phyloP scores from a whole-genome alignment of 495 filamentous ascomycete genomes.

The Hyaloscypha hepaticicola region DNA sequence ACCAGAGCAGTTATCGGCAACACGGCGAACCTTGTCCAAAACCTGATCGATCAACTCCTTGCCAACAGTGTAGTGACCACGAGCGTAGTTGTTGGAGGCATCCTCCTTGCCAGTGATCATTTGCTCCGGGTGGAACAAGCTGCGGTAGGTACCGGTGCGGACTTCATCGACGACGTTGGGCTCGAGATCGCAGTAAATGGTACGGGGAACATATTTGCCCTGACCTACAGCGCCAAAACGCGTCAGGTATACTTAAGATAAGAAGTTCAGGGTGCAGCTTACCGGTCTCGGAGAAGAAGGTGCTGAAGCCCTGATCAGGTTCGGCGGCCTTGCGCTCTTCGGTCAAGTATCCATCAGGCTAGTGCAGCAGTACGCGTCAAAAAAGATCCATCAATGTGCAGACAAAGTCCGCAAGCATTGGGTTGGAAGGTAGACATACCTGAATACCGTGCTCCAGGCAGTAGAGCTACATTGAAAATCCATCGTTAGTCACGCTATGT shows the following conservation, averaged over 20 bases:
- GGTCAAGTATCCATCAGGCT: slow-evolving; percentile 98
- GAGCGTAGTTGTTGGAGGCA: slow-evolving; percentile 98
- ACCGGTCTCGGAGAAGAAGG: slow-evolving; percentile 99
- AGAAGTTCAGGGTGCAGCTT: slow-evolving; percentile 37
- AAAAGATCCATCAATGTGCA: slow-evolving; percentile 4
- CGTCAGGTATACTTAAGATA: slow-evolving; percentile 17
- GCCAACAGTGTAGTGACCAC: slow-evolving; percentile 97
- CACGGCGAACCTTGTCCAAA: slow-evolving; percentile 90
- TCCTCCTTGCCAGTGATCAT: slow-evolving; percentile 99
- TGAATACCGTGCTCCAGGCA: slow-evolving; percentile 99
- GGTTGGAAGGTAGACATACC: slow-evolving; percentile 54
- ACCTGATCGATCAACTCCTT: slow-evolving; percentile 99
- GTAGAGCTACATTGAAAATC: slow-evolving; percentile 70
- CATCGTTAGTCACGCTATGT: slow-evolving; percentile 28
- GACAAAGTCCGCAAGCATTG: slow-evolving; percentile 7
- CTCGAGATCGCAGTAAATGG: slow-evolving; percentile 99
- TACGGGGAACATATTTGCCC: slow-evolving; percentile 98
- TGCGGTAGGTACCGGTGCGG: slow-evolving; percentile 93
- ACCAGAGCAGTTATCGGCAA: slow-evolving; percentile 95
- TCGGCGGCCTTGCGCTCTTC: slow-evolving; percentile 93
- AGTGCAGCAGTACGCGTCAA: slow-evolving; percentile 43
- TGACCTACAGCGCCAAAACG: slow-evolving; percentile 53
- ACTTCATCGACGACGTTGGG: slow-evolving; percentile 99
- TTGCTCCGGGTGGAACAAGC: slow-evolving; percentile 95
- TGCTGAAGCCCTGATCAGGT: slow-evolving; percentile 97